A percentile compares a stretch with the other conserved stretches of the same genome.
These are phyloP conservation scores for Tetraselmis chui DNA, from an alignment of 139 green algal genomes.

Conservation along the genomic window DNA sequence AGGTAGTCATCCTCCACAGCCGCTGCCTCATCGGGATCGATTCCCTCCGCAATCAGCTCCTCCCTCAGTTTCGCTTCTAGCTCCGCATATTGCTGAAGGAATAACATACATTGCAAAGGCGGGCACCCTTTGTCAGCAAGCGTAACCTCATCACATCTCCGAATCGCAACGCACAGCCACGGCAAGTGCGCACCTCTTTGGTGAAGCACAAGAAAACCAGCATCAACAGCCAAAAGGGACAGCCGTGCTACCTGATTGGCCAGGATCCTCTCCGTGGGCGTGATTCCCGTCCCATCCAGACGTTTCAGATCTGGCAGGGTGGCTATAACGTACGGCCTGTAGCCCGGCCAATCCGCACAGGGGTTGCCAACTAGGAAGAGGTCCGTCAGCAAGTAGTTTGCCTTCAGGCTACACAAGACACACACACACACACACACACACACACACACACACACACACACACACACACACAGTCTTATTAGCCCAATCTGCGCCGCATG, in stretches of 20 bases:
- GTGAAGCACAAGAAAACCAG: no score
- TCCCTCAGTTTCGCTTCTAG: slow-evolving; percentile 39
- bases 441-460: no score
- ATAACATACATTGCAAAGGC: no score
- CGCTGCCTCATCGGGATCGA: slow-evolving; percentile 34
- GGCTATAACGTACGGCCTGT: slow-evolving; percentile 69
- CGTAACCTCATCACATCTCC: no score
- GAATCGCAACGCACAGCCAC: no score
- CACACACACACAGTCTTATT: no score
- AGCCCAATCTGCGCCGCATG: no score
- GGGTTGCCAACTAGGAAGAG: slow-evolving; percentile 85
- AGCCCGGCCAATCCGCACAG: slow-evolving; percentile 69
- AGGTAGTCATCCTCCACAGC: slow-evolving; percentile 47
- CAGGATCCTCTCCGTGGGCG: slow-evolving; percentile 61
- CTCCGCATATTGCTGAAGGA: slow-evolving; percentile 2
- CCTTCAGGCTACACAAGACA: slow-evolving; percentile 34
- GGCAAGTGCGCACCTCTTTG: no score
- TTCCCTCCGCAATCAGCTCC: slow-evolving; percentile 46
- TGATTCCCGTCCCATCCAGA: slow-evolving; percentile 68
- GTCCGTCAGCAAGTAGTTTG: slow-evolving; percentile 40
- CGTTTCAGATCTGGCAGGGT: slow-evolving; percentile 59
- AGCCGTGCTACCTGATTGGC: slow-evolving; percentile 33
- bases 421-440: no score
- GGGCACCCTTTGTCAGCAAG: not conserved
- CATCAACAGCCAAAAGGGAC: no score